Evolutionary conservation across 768 basidiomycete genomes (phyloP).

Genomic region (Hygrocybe punicea): DNA sequence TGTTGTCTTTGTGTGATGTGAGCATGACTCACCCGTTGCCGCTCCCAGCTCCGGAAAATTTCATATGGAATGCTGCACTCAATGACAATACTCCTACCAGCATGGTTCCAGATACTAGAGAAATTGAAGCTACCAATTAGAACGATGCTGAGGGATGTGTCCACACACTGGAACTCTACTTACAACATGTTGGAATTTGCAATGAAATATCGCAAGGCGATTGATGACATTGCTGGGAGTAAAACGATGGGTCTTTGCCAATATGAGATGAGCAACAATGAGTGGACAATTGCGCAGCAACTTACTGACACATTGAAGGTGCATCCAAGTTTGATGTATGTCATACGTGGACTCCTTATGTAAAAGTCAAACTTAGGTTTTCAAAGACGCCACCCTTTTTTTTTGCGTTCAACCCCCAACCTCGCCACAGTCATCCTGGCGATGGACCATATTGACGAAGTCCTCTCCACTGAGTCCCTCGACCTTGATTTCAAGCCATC

Average conservation of each 20-base stretch:
- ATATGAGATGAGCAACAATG: conserved; percentile 15
- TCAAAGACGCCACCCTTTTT: conserved; percentile 27
- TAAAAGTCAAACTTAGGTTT: conserved; percentile 13
- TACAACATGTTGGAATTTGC: conserved; percentile 34
- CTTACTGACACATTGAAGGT: conserved; percentile 26
- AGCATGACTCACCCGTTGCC: not conserved
- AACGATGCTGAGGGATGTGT: conserved; percentile 34
- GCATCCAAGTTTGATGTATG: not conserved
- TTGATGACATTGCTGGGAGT: conserved; percentile 22
- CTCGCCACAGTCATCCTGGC: conserved; percentile 31
- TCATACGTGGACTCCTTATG: not conserved
- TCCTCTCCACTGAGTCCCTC: conserved; percentile 9
- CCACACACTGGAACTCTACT: conserved; percentile 34
- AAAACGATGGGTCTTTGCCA: conserved; percentile 7
- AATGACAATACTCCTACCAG: conserved; percentile 28
- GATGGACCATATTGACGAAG: conserved; percentile 32
- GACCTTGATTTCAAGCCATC: conserved; percentile 4
- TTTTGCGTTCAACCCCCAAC: conserved; percentile 22
- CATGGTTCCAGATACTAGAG: conserved; percentile 22
- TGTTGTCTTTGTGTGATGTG: conserved; percentile 1
- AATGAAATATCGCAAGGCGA: conserved; percentile 20
- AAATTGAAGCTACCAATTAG: conserved; percentile 5
- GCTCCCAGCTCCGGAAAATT: conserved; percentile 19
- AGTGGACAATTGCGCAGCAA: conserved; percentile 28
- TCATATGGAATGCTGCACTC: conserved; percentile 29